Base-by-base conservation (phyloP, 352 stramenopile species). In the Blastocystis sp. region DNA sequence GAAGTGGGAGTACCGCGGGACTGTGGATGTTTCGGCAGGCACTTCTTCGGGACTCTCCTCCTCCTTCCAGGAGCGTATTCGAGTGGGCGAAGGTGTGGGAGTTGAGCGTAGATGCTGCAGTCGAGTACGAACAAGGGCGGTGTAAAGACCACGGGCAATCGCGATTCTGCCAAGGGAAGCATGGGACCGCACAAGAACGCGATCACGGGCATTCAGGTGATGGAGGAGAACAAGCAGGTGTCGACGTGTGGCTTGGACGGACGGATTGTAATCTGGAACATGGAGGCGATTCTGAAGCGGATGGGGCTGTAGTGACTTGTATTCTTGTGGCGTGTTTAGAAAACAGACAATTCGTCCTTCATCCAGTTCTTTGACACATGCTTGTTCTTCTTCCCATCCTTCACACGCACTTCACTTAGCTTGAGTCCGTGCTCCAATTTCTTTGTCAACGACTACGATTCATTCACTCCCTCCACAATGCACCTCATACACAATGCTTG, bases 341-440 rank as follows among this genome's bases (percentile, higher is more conserved):
- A 3, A 71, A 71, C 64, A 71, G 21, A 77, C 21, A 77, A n/a
- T n/a, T 40, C 43, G 19, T 81, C 71, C 11, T 81, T 81, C 48
- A 66, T 81, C 71, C 71, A 81, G 21, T 81, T 81, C 71, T 81
- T 81, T 40, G 40, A 62, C 34, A 81, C 52, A 66, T 81, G 71
- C 60, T 62, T 52, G 53, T 43, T 62, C 45, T 81, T 81, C 71
- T 66, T 66, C 10, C 71, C 71, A 38, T 81, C 53, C 28, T 43
- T 59, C 60, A 81, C 71, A 14, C 71, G 71, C 60, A 81, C 71
- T 41, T 81, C 71, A 65, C 71, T 81, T 38, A 81, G 45, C 28
- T 81, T 81, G 14, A 81, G 21, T 64, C 71, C 71, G 11, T 41
- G 41, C 41, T 81, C 48, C 5, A 81, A 38, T 41, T 66, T 81